Evolutionary conservation across 176 grass and related monocot genomes (phyloP), one percentile per base, ranked within the genome.

Genomic region (Bonia amplexicaulis): DNA sequence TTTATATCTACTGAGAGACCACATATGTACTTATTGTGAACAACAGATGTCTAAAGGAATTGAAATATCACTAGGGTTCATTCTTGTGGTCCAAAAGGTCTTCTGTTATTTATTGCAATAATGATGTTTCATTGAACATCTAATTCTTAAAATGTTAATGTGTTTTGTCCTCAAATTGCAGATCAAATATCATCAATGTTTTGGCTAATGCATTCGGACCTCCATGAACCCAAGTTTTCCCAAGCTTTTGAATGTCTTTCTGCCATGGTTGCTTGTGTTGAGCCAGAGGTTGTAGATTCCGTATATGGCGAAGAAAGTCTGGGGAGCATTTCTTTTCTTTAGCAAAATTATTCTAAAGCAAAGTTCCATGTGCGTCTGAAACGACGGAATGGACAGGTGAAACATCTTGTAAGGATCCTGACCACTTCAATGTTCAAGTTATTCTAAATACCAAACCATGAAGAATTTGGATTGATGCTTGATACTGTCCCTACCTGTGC

Each of bases 121-220:
- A 39, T 49, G 55, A 73, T 83, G 9, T 53, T 9, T 37, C 14
- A 5, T 75, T 66, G 3, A 68, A 45, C 29, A 12, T 39, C 47
- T 15, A 23, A 55, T 76, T 16, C 72, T 76, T 55, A 54, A 16
- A 57, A 25, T 55, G 31, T 47, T 78, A 71, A 17, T 73, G n/a
- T 71, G 9, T 65, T 12, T 55, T 78, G 27, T 84, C 55, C 73
- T 71, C 29, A 31, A 52, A 65, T 92, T 93, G 80, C 90, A 98
- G 96, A 98, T 84, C 88, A 89, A 87, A 75, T 93, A 87, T 98
- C 93, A 85, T 95, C 89, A n/a, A 87, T 98, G 39, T 92, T 98
- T 89, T 95, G 93, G 93, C 85, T 95, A 89, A 87, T 98, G 66
- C 91, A 90, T 87, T 81, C 74, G 39, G 91, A 98, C 86, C 85